phyloP scores from a whole-genome alignment of 2,329 filamentous ascomycete species.

The Knoxdaviesia proteae region DNA sequence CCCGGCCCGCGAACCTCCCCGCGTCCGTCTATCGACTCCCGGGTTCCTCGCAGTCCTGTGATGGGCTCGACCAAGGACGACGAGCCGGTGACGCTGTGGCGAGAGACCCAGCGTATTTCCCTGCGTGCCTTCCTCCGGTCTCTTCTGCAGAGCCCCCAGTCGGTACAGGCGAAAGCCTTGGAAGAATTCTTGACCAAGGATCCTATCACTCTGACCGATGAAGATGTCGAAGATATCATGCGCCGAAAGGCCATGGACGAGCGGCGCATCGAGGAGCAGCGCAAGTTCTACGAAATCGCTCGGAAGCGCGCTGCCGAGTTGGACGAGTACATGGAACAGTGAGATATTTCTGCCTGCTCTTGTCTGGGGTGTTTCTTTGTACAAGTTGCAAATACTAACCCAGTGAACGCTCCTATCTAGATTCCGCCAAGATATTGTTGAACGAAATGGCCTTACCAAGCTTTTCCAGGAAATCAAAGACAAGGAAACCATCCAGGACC shows the following conservation, averaged over 20 bases:
- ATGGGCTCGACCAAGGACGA: slow-evolving; percentile 3
- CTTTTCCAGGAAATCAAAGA: slow-evolving; percentile 84
- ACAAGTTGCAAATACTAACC: neutral
- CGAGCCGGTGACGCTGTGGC: slow-evolving; percentile 30
- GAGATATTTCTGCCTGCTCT: slow-evolving; percentile 13
- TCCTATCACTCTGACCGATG: slow-evolving; percentile 56
- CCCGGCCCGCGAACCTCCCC: slow-evolving; percentile 4
- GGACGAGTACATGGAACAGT: slow-evolving; percentile 96
- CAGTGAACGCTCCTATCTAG: slow-evolving; percentile 11
- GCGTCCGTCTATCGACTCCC: slow-evolving; percentile 4
- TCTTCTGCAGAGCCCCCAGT: slow-evolving; percentile 63
- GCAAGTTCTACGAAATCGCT: slow-evolving; percentile 87
- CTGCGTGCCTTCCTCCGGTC: slow-evolving; percentile 78
- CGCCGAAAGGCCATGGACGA: slow-evolving; percentile 67
- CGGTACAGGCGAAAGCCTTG: slow-evolving; percentile 67
- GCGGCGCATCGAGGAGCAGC: slow-evolving; percentile 78
- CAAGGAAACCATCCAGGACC: slow-evolving; percentile 67
- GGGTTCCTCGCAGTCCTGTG: slow-evolving; percentile 2
- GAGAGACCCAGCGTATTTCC: slow-evolving; percentile 81
- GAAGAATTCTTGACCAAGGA: slow-evolving; percentile 59
- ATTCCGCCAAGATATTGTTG: slow-evolving; percentile 46
- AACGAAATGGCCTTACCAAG: slow-evolving; percentile 66
- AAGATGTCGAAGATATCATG: slow-evolving; percentile 65
- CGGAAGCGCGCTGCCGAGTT: slow-evolving; percentile 74
- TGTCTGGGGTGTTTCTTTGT: neutral